Percentiles rank a stretch among this genome's conserved stretches.
phyloP scores from a whole-genome alignment of 495 filamentous ascomycete genomes.

The Neurospora africana region DNA sequence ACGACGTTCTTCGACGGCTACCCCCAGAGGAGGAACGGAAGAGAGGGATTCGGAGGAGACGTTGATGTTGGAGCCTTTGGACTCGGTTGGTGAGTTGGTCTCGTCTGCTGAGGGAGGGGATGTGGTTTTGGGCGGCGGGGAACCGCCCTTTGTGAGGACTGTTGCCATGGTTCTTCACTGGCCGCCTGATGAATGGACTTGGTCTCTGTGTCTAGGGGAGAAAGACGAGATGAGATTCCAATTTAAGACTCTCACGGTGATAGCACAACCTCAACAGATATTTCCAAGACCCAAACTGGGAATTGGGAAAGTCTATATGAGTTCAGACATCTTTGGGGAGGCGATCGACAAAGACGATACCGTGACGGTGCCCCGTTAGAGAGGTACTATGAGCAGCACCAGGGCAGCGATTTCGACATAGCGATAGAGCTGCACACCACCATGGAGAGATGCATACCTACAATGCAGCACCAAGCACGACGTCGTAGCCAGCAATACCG shows the following conservation, averaged over 20 bases:
- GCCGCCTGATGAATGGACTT: not conserved
- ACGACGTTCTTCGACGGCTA: slow-evolving; percentile 24
- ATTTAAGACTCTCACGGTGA: not conserved
- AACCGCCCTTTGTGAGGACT: slow-evolving; percentile 2
- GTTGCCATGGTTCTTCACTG: slow-evolving; percentile 11
- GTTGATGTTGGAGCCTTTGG: slow-evolving; percentile 4
- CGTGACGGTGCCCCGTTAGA: not conserved
- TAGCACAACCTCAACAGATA: not conserved
- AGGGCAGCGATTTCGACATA: not conserved
- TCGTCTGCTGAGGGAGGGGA: not conserved
- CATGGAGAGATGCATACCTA: not conserved
- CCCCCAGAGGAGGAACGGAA: slow-evolving; percentile 27
- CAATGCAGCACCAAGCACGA: not conserved
- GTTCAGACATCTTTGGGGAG: not conserved
- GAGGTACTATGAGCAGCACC: not conserved
- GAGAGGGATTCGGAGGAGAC: slow-evolving; percentile 10
- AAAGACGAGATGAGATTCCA: not conserved
- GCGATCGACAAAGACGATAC: not conserved
- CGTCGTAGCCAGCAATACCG: not conserved
- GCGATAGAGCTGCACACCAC: slow-evolving; percentile 4
- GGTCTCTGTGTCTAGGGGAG: not conserved
- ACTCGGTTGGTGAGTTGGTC: not conserved
- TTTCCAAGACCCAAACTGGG: not conserved
- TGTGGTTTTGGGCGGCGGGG: not conserved
- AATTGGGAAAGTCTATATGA: not conserved